Evolutionary conservation across 139 green algal species (phyloP), one percentile per base, ranked within the genome.

Genomic region (Closterium sp.): DNA sequence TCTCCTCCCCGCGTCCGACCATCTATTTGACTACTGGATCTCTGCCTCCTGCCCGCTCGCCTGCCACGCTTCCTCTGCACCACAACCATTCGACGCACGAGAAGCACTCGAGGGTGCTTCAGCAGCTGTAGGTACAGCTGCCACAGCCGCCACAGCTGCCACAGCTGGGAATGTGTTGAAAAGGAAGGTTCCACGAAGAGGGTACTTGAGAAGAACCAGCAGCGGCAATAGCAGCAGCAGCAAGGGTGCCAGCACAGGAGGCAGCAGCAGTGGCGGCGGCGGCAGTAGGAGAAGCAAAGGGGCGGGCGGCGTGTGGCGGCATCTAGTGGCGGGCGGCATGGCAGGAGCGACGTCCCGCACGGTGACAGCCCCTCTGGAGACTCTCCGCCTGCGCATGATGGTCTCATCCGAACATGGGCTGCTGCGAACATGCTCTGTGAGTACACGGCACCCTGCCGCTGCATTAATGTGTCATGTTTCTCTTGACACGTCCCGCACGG

Each of bases 361-460:
- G 2, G 95, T 96, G 89, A 97, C 97, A 7, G 97, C 97, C 9
- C 97, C 97, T 3, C 92, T 98, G 89, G 97, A 98, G 89, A 97
- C 96, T 73, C 86, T 98, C 29, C 95, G 97, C 9, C 91, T 98
- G 30, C 93, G 96, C 89, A 94, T 94, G 91, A 94, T 94, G 91
- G n/a, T 94, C 29, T 84, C 89, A 3, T 92, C 31, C 73, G 22
- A 94, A 90, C 87, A 91, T 93, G 87, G 87, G 3, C 31, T 45
- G 3, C n/a, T 34, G 24, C 89, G 22, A 34, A 88, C 62, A 90
- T 34, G 96, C 95, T 50, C 97, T 97, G 38, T 50, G 7, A 50
- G 38, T 45, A 45, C 9, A 45, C 38, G 5, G 4, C 4, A 45
- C 32, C 4, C 32, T 4, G 4, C 32, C 4, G 32, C 32, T 38